Evolutionary conservation across 345 rosid species (phyloP).

Genomic region (Populus alba): DNA sequence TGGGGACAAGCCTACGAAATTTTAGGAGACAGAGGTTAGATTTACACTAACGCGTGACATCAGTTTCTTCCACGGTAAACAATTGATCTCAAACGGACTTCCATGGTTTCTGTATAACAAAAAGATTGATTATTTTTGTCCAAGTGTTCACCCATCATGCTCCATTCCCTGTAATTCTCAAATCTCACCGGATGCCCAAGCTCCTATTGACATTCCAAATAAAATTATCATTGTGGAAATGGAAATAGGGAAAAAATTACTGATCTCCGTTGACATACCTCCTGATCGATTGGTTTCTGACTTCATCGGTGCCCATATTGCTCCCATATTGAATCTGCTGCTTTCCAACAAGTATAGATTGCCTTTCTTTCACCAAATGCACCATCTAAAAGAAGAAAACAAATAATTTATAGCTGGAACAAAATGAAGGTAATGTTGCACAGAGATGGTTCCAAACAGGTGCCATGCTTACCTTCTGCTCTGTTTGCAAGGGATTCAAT

Average conservation of each 20-base stretch:
- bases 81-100: constrained; percentile 13
- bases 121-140: constrained; percentile 6
- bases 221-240: background rate
- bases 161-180: constrained; percentile 28
- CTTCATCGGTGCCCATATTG: constrained; percentile 34
- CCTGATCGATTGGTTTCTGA: constrained; percentile 32
- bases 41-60: constrained; percentile 18
- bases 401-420: background rate
- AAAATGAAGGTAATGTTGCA: background rate
- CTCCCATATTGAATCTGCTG: constrained; percentile 38
- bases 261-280: constrained; percentile 35
- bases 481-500: constrained; percentile 51
- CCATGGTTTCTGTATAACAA: constrained; percentile 10
- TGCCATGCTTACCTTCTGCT: constrained; percentile 50
- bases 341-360: constrained; percentile 33
- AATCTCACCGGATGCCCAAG: constrained; percentile 52
- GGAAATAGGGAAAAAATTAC: background rate
- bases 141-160: constrained; percentile 7
- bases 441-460: background rate
- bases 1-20: constrained; percentile 5
- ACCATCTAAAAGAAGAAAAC: constrained; percentile 27
- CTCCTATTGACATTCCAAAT: constrained; percentile 43
- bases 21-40: constrained; percentile 12
- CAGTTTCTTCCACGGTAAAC: constrained; percentile 8
- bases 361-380: constrained; percentile 34